These are phyloP conservation scores for Glycine soja DNA, from an alignment of 306 rosid species.

Conservation along the genomic window DNA sequence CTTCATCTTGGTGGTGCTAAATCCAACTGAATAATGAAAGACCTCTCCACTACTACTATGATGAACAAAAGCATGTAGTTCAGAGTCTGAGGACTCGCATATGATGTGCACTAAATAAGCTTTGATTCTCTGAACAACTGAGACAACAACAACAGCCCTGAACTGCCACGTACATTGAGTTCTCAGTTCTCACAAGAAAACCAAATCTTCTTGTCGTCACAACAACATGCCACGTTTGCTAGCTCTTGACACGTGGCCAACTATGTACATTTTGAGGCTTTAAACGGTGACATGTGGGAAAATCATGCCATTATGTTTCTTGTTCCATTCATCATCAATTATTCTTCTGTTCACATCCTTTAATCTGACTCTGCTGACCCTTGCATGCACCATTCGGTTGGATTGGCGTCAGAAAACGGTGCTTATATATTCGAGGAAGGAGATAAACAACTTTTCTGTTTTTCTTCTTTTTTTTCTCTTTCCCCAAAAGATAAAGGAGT, in stretches of 20 bases:
- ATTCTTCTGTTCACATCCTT: slow-evolving; percentile 38
- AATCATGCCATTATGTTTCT: background rate
- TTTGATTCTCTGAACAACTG: background rate
- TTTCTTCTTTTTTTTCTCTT: background rate
- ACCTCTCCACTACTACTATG: slow-evolving; percentile 3
- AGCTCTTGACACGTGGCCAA: slow-evolving; percentile 50
- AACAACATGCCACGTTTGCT: slow-evolving; percentile 46
- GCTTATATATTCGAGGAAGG: slow-evolving; percentile 21
- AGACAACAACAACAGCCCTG: slow-evolving; percentile 34
- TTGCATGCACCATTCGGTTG: slow-evolving; percentile 43
- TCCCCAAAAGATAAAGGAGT: slow-evolving; percentile 23
- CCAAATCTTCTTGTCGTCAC: slow-evolving; percentile 44
- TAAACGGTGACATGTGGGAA: slow-evolving; percentile 60
- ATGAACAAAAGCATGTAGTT: slow-evolving; percentile 42
- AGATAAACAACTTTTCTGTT: background rate
- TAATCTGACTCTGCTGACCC: slow-evolving; percentile 13
- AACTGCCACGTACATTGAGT: slow-evolving; percentile 60
- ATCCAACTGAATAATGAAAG: slow-evolving; percentile 17
- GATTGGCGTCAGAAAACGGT: slow-evolving; percentile 45
- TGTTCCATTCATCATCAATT: slow-evolving; percentile 6
- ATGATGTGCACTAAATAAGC: slow-evolving; percentile 42
- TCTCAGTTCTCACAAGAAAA: slow-evolving; percentile 32
- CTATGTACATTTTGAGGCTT: slow-evolving; percentile 5
- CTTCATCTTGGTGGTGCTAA: slow-evolving; percentile 64
- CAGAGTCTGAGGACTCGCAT: slow-evolving; percentile 24